phyloP scores from a whole-genome alignment of 371 early-diverging fungal species.

The Mucor racemosus region DNA sequence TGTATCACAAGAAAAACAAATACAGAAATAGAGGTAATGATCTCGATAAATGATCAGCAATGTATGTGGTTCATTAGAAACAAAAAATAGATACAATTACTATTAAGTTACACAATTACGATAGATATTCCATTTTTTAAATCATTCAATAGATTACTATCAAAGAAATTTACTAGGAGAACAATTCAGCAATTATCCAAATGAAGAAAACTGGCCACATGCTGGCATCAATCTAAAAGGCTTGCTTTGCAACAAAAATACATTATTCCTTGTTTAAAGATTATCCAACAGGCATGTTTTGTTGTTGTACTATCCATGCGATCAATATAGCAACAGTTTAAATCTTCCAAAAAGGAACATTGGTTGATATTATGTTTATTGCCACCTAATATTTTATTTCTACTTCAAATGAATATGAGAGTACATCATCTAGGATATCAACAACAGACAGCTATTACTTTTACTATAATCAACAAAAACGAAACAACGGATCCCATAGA shows the following conservation, averaged over 20 bases:
- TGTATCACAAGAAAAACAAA: not conserved
- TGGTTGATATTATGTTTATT: not conserved
- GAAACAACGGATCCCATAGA: not conserved
- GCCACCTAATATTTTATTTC: not conserved
- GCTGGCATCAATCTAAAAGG: not conserved
- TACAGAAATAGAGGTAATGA: not conserved
- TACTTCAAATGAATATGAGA: not conserved
- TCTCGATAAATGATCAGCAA: not conserved
- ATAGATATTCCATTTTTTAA: not conserved
- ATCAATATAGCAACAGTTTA: not conserved
- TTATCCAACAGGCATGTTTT: not conserved
- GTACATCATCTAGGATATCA: not conserved
- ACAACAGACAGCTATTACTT: not conserved
- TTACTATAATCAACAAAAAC: not conserved
- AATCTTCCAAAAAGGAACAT: not conserved
- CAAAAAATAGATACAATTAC: not conserved
- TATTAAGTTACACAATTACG: not conserved
- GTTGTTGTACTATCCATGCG: not conserved
- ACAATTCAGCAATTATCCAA: not conserved
- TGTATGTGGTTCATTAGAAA: not conserved
- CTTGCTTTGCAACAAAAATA: not conserved
- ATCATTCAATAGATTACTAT: not conserved
- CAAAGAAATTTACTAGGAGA: not conserved
- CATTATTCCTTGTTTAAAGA: not conserved
- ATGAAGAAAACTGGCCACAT: not conserved